Evolutionary conservation across 2,329 filamentous ascomycete species (phyloP).

Genomic region (Aspergillus piperis): DNA sequence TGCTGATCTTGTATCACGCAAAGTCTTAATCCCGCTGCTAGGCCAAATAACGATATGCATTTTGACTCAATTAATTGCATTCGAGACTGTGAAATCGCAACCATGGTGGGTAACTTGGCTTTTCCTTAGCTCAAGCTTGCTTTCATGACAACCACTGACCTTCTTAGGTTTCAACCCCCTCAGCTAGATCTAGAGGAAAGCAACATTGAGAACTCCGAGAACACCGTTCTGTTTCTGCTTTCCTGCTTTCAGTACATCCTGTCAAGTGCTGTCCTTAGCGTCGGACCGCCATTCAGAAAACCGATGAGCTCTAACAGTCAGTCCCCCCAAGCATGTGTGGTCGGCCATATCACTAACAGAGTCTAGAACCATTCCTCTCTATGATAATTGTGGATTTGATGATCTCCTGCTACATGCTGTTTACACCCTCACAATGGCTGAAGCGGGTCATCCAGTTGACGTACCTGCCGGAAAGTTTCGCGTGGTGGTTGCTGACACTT

Average conservation of each 20-base stretch:
- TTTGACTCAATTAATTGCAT: conserved; percentile 72
- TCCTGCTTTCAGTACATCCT: conserved; percentile 96
- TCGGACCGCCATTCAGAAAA: conserved; percentile 87
- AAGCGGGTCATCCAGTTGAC: conserved; percentile 82
- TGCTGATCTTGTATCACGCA: conserved; percentile 86
- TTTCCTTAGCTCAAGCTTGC: not conserved
- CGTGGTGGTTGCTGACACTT: conserved; percentile 68
- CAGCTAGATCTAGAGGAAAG: conserved; percentile 74
- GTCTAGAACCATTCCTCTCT: conserved; percentile 74
- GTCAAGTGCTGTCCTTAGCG: conserved; percentile 82
- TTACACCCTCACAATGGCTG: conserved; percentile 70
- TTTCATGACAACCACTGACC: conserved; percentile 18
- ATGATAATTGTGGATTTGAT: conserved; percentile 70
- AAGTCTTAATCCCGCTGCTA: conserved; percentile 84
- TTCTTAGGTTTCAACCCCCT: conserved; percentile 72
- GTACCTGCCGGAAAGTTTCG: conserved; percentile 70
- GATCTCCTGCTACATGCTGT: conserved; percentile 77
- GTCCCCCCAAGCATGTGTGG: conserved; percentile 33
- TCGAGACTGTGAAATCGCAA: conserved; percentile 73
- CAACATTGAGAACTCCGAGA: conserved; percentile 89
- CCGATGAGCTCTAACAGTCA: conserved; percentile 75
- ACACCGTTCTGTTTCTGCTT: conserved; percentile 84
- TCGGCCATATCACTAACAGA: conserved; percentile 2
- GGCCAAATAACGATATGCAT: conserved; percentile 86
- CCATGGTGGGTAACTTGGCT: conserved; percentile 61